Conservation (phyloP, 1,284 basidiomycete species). For the Microbotryum violaceum region DNA sequence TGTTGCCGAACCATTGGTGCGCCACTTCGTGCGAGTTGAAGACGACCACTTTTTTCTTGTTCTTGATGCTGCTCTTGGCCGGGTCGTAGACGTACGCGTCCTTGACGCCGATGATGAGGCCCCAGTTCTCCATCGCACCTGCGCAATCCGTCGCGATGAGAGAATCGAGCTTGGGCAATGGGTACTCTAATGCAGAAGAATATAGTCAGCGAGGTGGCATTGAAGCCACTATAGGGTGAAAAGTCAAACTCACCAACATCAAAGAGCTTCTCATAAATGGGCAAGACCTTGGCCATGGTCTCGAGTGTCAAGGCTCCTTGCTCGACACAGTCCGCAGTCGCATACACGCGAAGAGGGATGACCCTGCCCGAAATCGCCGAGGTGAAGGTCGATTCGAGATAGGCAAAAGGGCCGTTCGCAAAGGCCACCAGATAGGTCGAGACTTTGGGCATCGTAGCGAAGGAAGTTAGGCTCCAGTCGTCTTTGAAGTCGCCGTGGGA, state of each 20-base stretch:
- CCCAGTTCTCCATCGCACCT: constrained; percentile 83
- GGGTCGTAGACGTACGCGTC: constrained; percentile 69
- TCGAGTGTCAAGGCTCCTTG: constrained; percentile 72
- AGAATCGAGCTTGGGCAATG: constrained; percentile 41
- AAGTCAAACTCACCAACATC: too few species aligned
- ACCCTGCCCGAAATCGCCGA: constrained; percentile 74
- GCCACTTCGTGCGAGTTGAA: constrained; percentile 42
- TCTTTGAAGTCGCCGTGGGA: too few species aligned
- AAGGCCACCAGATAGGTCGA: constrained; percentile 90
- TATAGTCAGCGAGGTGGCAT: too few species aligned
- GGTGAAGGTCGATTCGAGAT: constrained; percentile 57
- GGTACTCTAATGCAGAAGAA: constrained; percentile 36
- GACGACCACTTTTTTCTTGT: constrained; percentile 37
- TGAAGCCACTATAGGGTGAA: too few species aligned
- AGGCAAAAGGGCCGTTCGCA: constrained; percentile 58
- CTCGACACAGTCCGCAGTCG: constrained; percentile 59
- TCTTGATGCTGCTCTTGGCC: constrained; percentile 37
- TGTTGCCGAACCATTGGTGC: constrained; percentile 30
- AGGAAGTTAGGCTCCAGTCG: constrained; percentile 39
- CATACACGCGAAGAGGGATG: constrained; percentile 77
- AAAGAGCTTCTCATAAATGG: constrained; percentile 69
- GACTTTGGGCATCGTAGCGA: constrained; percentile 50
- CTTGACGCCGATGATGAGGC: constrained; percentile 79
- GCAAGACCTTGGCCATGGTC: constrained; percentile 75
- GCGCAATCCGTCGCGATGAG: constrained; percentile 41